Percentiles rank a stretch among this genome's conserved stretches.
Evolutionary conservation across 768 basidiomycete genomes (phyloP).

Genomic region (Lactarius indigo): DNA sequence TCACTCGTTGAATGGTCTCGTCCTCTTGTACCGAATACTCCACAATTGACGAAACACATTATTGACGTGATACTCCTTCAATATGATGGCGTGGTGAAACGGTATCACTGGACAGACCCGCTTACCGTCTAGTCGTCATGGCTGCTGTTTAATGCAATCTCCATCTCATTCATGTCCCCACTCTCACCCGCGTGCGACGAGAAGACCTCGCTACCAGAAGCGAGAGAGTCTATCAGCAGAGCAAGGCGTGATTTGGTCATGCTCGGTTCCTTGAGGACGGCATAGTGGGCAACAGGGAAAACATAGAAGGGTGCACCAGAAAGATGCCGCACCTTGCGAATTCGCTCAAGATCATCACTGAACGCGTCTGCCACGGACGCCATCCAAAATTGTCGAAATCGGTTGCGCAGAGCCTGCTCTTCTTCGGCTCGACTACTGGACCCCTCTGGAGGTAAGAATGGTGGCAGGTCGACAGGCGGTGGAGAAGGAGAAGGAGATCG

Average conservation of each 20-base stretch:
- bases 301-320: conserved; percentile 1
- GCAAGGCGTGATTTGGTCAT: conserved; percentile 64
- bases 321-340: conserved; percentile 58
- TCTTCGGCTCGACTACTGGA: conserved; percentile 35
- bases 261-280: conserved; percentile 52
- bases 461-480: conserved; percentile 42
- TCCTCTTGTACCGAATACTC: not conserved
- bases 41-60: not conserved
- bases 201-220: conserved; percentile 74
- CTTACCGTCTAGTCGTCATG: conserved; percentile 3
- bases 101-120: not conserved
- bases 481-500: conserved; percentile 35
- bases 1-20: not conserved
- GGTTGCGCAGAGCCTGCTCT: conserved; percentile 57
- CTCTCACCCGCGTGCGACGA: conserved; percentile 32
- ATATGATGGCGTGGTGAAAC: not conserved
- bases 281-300: conserved; percentile 1
- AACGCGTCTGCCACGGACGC: conserved; percentile 76
- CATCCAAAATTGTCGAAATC: conserved; percentile 88
- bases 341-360: conserved; percentile 76
- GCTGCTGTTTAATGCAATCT: conserved; percentile 53
- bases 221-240: conserved; percentile 78
- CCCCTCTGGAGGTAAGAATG: conserved; percentile 47
- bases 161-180: conserved; percentile 60
- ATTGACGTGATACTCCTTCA: not conserved